Evolutionary conservation across 2,329 filamentous ascomycete genomes (phyloP), one percentile per base, ranked within the genome.

Genomic region (Ceratocystiopsis minuta): DNA sequence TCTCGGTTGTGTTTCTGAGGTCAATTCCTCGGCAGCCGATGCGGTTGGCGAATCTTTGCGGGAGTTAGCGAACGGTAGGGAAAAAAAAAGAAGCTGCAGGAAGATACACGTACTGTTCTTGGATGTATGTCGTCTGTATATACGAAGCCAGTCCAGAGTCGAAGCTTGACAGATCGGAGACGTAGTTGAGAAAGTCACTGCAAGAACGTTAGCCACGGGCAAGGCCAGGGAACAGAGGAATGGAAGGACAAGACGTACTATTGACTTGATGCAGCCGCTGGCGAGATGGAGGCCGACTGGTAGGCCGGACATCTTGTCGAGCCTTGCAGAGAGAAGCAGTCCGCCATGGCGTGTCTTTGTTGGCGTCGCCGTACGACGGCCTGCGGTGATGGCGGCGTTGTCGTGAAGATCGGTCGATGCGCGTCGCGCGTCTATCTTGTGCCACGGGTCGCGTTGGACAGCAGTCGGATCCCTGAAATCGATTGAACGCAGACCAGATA

Each of bases 181-280:
- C 90, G 57, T 72, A 83, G 49, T 75, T 66, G 49, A 98, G 72
- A 58, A 96, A 98, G 38, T 86, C 78, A 62, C 87, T 93, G 54
- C 24, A 40, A 17, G 13, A 17, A n/a, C 36, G 41, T 45, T 37
- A 45, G 38, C 24, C 24, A 17, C 11, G 15, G 16, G 15, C 3
- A 32, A 24, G 5, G 37, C 12, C 34, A 15, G 6, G 28, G 24
- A 18, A 36, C 12, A 14, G 2, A 35, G 14, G 38, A n/a, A n/a
- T n/a, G n/a, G n/a, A n/a, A n/a, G n/a, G n/a, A n/a, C n/a, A n/a
- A 16, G 10, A 45, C 46, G 11, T 37, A 46, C 74, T 44, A 50
- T 46, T 50, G 47, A 5, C 44, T 36, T 13, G 12, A 20, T 10
- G 45, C 45, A 16, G 44, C 42, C 13, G 42, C 35, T 32, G 73